Conservation (phyloP, 2,329 filamentous ascomycete genomes). For the Paraphoma chrysanthemicola region DNA sequence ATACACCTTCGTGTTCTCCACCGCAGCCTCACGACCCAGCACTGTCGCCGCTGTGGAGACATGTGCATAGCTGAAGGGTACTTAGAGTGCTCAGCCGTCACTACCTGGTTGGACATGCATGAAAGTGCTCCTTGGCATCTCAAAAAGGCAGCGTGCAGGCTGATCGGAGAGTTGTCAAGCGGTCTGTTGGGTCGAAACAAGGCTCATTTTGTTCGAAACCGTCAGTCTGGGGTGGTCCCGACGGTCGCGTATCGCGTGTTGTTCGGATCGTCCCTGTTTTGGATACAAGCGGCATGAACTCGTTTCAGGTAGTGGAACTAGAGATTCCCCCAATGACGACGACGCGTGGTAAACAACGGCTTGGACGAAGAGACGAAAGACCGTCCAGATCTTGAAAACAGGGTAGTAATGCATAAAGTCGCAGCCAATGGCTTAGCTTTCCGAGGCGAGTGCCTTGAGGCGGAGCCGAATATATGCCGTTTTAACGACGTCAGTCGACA, state of each 20-base stretch:
- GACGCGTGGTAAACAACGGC: neutral
- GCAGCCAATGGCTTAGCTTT: neutral
- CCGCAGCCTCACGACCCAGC: neutral
- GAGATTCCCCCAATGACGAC: constrained; percentile 8
- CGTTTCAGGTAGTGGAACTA: constrained; percentile 11
- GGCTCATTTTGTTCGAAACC: constrained; percentile 28
- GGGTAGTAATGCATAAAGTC: neutral
- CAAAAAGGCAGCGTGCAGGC: constrained; percentile 8
- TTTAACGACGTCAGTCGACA: neutral
- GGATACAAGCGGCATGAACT: constrained; percentile 3
- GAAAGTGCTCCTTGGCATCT: neutral
- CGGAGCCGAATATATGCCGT: neutral
- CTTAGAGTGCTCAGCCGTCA: constrained; percentile 10
- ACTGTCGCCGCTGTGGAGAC: constrained; percentile 5
- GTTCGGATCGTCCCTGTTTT: constrained; percentile 2
- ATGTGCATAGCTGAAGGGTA: constrained; percentile 1
- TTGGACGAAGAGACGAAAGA: neutral
- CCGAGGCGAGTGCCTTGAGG: neutral
- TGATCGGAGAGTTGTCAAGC: constrained; percentile 5
- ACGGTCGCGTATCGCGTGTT: constrained; percentile 14
- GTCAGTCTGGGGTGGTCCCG: constrained; percentile 9
- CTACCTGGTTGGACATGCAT: constrained; percentile 5
- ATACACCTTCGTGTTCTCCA: constrained; percentile 10
- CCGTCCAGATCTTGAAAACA: constrained; percentile 3
- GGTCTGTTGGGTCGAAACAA: constrained; percentile 6